Evolutionary conservation across 352 stramenopile genomes (phyloP), one percentile per base, ranked within the genome.

Genomic region (Globisporangium middletonii): DNA sequence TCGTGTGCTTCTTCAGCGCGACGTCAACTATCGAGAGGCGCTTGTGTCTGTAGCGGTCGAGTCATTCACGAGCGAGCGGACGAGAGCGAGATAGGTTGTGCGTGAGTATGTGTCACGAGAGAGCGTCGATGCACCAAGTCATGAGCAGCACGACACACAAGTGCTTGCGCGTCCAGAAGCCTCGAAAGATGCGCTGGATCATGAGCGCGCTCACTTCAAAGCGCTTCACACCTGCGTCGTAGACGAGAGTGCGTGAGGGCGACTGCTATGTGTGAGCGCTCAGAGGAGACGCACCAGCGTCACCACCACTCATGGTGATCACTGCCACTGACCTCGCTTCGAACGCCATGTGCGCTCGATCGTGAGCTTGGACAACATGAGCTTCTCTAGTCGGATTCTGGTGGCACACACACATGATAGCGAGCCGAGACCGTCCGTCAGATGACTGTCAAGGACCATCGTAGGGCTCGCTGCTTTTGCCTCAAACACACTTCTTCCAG

Each of bases 101-200:
- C n/a, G n/a, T 54, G 47, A 57, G 49, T 19, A 4, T 2, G 42
- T 0, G 42, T 7, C n/a, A 8, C 23, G 43, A 47, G 43, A 11
- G 16, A 19, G 11, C 7, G 43, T 26, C 7, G 6, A 38, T 12
- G 1, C 33, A 11, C 12, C 7, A 38, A 8, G 33, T 38, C 33
- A 38, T 38, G 23, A 38, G 33, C 33, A 38, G 4, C 7, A 15
- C 19, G 11, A 27, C 44, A 41, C 53, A 63, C 44, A 53, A 59
- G 37, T 72, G 59, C 37, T 79, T 72, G 4, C 68, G 60, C 1
- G 72, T 53, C 15, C 68, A 64, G 51, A 68, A 69, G 26, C 75
- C 74, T 16, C 76, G 74, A 37, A 76, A 81, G 6, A 75, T 42
- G 11, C 73, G 67, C 55, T 89, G 76, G 16, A 89, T 74, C 5